phyloP scores from a whole-genome alignment of 768 basidiomycete genomes.

The Strobilomyces dryophilus region DNA sequence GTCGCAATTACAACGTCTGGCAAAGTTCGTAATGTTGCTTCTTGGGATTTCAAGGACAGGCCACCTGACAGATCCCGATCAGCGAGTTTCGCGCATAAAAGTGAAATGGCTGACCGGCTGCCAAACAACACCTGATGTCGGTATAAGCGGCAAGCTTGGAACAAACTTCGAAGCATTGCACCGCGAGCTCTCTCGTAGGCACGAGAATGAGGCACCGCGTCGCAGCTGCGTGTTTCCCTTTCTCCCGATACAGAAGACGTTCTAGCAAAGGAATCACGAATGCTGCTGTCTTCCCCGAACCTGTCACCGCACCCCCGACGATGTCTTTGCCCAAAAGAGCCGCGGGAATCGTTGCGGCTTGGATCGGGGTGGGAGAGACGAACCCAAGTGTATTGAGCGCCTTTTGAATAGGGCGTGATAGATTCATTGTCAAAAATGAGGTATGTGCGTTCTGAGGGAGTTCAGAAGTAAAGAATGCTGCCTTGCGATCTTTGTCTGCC shows the following conservation, averaged over 20 bases:
- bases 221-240: slow-evolving; percentile 79
- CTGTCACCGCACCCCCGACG: slow-evolving; percentile 93
- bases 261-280: slow-evolving; percentile 95
- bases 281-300: slow-evolving; percentile 97
- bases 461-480: slow-evolving; percentile 80
- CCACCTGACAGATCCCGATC: slow-evolving; percentile 55
- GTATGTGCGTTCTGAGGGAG: slow-evolving; percentile 50
- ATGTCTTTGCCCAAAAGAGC: slow-evolving; percentile 94
- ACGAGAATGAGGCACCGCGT: slow-evolving; percentile 89
- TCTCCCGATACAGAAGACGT: slow-evolving; percentile 87
- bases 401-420: slow-evolving; percentile 91
- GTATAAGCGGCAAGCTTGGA: slow-evolving; percentile 80
- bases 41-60: slow-evolving; percentile 89
- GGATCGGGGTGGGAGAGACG: slow-evolving; percentile 89
- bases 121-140: slow-evolving; percentile 86
- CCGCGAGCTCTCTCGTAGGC: slow-evolving; percentile 93
- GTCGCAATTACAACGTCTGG: slow-evolving; percentile 97
- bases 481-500: slow-evolving; percentile 65
- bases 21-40: slow-evolving; percentile 73
- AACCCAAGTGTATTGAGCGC: slow-evolving; percentile 83
- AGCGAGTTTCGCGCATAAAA: neutral
- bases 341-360: slow-evolving; percentile 89
- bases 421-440: slow-evolving; percentile 90
- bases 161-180: slow-evolving; percentile 93
- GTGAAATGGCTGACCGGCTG: slow-evolving; percentile 63